Evolutionary conservation across 164 flowering plant genomes (phyloP), one percentile per base, ranked within the genome.

Genomic region (Liriodendron chinense): DNA sequence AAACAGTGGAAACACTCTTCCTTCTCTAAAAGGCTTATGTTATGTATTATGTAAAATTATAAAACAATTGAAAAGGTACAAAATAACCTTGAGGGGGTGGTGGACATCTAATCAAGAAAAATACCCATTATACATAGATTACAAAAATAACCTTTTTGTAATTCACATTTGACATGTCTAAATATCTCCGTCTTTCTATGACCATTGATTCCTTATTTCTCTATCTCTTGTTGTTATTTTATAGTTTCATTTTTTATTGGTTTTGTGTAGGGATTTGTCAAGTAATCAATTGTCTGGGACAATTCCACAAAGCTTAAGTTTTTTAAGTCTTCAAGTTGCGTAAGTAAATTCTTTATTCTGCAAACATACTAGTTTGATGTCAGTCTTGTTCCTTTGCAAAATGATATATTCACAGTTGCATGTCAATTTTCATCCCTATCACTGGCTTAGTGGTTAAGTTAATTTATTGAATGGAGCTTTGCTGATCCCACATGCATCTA

Each of bases 271-370:
- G 89, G 98, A 94, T 82, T 86, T 96, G 83, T 96, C 99, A 75
- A 71, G 82, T 72, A 96, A 94, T 84, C 86, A 80, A 73, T 82
- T 96, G 26, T 72, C 92, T 67, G 99, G 99, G 47, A 73, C 90
- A 62, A 90, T 96, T 82, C 99, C 99, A 28, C 91, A 88, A 56
- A 90, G 89, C 79, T 80, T 96, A 77, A 74, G 92, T 65, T 78
- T 94, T 73, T 85, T 93, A 76, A 82, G 18, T 74, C 83, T 94
- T 84, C 96, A 89, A 78, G 92, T 94, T 80, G 96, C 87, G 99
- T 96, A 88, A 90, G 99, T 84, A 63, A 5, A 5, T 69, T 28
- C 18, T 64, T 25, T 66, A 66, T 26, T 14, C 69, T 53, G 59
- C 69, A 66, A 25, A 10, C 28, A 66, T 53, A 10, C 18, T 10